A percentile compares a stretch with the other conserved stretches of the same genome.
Evolutionary conservation across 2,329 filamentous ascomycete species (phyloP).

Genomic region (Apiospora kogelbergensis): DNA sequence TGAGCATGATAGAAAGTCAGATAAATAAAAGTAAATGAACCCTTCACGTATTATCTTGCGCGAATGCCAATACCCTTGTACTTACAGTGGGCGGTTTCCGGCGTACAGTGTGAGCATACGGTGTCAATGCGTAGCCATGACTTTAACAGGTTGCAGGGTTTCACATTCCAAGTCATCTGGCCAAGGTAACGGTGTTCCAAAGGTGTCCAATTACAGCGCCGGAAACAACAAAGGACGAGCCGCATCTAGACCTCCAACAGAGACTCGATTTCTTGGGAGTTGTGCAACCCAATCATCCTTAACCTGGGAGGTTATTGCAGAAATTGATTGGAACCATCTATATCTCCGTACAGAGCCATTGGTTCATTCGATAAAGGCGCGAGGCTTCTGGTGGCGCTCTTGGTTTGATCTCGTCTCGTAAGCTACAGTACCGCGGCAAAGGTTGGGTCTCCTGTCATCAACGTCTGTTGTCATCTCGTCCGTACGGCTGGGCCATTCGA

Average conservation of each 20-base stretch:
- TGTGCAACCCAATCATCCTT: neutral
- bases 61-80: no score
- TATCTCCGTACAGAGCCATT: neutral
- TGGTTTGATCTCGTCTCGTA: neutral
- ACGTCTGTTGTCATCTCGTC: neutral
- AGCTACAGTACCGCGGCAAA: neutral
- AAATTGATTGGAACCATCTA: neutral
- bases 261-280: neutral
- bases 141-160: neutral
- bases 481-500: neutral
- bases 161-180: neutral
- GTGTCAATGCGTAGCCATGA: neutral
- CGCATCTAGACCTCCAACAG: neutral
- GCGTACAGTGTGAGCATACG: neutral
- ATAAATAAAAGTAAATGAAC: no score
- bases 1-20: no score
- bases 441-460: neutral
- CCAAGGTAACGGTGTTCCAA: neutral
- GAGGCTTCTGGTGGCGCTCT: neutral
- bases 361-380: neutral
- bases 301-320: neutral
- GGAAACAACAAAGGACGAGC: neutral
- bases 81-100: neutral
- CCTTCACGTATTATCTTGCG: no score
- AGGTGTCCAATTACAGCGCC: neutral